Percentiles rank a stretch among this genome's conserved stretches.
Conservation (phyloP, 2,329 filamentous ascomycete genomes). For the Trichoderma harzianum region DNA sequence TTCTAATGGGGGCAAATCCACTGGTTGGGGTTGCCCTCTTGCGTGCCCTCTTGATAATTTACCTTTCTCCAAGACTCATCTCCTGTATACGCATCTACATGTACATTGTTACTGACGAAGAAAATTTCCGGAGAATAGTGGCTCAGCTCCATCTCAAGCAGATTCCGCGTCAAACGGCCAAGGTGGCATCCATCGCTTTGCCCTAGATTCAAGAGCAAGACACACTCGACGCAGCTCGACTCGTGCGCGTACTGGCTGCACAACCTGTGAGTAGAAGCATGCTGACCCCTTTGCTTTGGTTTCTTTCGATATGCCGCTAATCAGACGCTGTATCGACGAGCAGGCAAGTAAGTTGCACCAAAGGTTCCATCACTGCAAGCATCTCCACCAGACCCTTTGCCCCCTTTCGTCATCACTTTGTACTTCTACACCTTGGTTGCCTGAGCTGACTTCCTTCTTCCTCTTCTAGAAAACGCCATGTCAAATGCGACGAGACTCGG, state of each 20-base stretch:
- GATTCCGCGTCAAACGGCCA: constrained; percentile 20
- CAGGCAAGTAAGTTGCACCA: constrained; percentile 33
- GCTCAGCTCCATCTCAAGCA: background rate
- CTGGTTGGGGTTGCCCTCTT: background rate
- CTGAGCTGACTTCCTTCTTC: background rate
- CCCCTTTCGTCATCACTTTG: background rate
- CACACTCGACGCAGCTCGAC: constrained; percentile 39
- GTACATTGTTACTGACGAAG: background rate
- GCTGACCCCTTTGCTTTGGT: background rate
- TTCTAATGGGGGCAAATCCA: background rate
- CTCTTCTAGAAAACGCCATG: constrained; percentile 36
- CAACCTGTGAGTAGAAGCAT: constrained; percentile 33
- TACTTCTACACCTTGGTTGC: no score
- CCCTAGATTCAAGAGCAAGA: constrained; percentile 36
- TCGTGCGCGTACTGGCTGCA: constrained; percentile 37
- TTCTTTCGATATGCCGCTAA: constrained; percentile 14
- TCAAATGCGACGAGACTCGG: constrained; percentile 43
- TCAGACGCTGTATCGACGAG: background rate
- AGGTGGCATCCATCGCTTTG: constrained; percentile 36
- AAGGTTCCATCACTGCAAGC: background rate
- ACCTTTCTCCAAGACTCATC: background rate
- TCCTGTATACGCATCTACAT: background rate
- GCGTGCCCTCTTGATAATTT: background rate
- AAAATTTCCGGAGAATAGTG: background rate
- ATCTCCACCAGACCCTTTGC: background rate